Conservation (phyloP, 2,329 filamentous ascomycete species). For the Cadophora sp. region DNA sequence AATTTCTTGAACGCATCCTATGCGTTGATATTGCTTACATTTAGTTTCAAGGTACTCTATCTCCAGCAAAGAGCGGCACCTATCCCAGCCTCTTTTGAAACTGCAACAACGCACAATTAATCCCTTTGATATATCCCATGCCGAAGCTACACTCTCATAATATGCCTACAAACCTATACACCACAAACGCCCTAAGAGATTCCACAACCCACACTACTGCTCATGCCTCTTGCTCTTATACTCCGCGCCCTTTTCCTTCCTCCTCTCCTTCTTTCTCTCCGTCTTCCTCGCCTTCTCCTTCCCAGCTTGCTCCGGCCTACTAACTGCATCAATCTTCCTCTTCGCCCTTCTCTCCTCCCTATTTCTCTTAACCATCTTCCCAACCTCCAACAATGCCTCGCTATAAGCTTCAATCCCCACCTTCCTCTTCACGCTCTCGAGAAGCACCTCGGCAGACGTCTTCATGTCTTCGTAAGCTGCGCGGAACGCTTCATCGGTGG, state of each 20-base stretch:
- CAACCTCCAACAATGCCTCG: slow-evolving; percentile 73
- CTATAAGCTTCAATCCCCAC: slow-evolving; percentile 83
- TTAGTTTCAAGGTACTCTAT: no score
- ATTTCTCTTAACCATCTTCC: slow-evolving; percentile 73
- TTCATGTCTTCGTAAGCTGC: slow-evolving; percentile 74
- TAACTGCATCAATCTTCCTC: slow-evolving; percentile 86
- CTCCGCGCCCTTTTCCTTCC: slow-evolving; percentile 79
- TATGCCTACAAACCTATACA: neutral
- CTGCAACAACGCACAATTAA: no score
- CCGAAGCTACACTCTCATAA: neutral
- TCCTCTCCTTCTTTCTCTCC: slow-evolving; percentile 82
- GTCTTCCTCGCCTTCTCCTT: slow-evolving; percentile 82
- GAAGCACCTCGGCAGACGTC: slow-evolving; percentile 74
- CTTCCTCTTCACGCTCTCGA: slow-evolving; percentile 84
- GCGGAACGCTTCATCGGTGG: slow-evolving; percentile 73
- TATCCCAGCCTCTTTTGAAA: no score
- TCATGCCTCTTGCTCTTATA: slow-evolving; percentile 55
- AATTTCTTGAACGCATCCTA: no score
- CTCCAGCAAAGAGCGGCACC: no score
- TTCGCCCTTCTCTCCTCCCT: slow-evolving; percentile 80
- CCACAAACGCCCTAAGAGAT: neutral
- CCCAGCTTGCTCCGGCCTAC: slow-evolving; percentile 79
- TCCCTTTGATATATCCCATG: no score
- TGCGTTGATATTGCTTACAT: no score
- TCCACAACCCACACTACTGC: no score